These are phyloP conservation scores for Boletus tomentosulus DNA, from an alignment of 768 basidiomycete genomes.

Conservation along the genomic window DNA sequence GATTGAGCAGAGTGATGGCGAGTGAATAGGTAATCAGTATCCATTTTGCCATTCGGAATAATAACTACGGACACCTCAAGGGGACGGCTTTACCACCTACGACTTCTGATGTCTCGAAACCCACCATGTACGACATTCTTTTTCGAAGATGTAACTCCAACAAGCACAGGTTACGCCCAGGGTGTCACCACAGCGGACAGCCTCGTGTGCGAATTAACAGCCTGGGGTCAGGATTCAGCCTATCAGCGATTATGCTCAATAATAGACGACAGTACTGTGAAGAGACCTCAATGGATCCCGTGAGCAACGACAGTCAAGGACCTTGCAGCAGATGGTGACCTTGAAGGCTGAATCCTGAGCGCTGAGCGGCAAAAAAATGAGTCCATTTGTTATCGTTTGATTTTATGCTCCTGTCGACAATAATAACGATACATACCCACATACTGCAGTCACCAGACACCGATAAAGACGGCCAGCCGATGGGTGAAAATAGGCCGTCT, in stretches of 20 bases:
- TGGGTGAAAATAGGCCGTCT: too few species aligned
- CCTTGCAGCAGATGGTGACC: too few species aligned
- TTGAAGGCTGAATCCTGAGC: too few species aligned
- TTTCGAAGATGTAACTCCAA: slow-evolving; percentile 61
- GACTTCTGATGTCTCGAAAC: slow-evolving; percentile 43
- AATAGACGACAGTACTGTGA: slow-evolving; percentile 52
- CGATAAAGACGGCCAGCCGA: too few species aligned
- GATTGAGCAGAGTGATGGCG: slow-evolving; percentile 61
- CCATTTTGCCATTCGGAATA: not conserved
- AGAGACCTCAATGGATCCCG: too few species aligned
- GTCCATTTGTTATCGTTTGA: too few species aligned
- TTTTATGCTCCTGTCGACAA: too few species aligned
- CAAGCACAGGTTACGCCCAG: slow-evolving; percentile 53
- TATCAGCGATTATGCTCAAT: slow-evolving; percentile 79
- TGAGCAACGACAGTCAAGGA: too few species aligned
- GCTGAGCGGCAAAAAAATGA: too few species aligned
- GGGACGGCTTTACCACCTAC: slow-evolving; percentile 37
- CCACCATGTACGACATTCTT: too few species aligned
- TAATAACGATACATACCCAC: too few species aligned
- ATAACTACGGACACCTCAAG: slow-evolving; percentile 19
- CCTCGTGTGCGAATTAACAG: slow-evolving; percentile 60
- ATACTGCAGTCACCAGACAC: too few species aligned
- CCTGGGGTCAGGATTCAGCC: slow-evolving; percentile 71
- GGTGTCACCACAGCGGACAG: slow-evolving; percentile 40
- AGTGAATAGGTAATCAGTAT: slow-evolving; percentile 35